phyloP scores from a whole-genome alignment of 2,329 filamentous ascomycete genomes.

The Aspergillus ochraceoroseus region DNA sequence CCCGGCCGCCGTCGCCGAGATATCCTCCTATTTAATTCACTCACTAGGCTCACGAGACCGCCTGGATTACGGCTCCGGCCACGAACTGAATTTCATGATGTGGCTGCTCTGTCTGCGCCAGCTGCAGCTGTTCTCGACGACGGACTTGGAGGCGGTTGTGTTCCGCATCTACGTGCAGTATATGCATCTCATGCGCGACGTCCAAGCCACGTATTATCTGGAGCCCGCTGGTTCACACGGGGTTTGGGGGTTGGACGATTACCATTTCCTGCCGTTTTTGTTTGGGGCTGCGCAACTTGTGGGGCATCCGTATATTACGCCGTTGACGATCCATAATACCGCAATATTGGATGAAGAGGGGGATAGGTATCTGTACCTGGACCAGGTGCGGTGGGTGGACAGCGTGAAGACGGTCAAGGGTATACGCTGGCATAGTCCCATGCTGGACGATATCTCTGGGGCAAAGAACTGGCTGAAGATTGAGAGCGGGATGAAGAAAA shows the following conservation, averaged over 20 bases:
- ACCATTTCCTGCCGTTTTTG: conserved; percentile 93
- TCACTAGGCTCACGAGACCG: conserved; percentile 80
- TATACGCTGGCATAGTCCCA: conserved; percentile 91
- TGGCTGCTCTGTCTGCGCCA: conserved; percentile 95
- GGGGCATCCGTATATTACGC: conserved; percentile 75
- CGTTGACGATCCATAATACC: conserved; percentile 77
- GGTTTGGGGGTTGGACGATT: conserved; percentile 96
- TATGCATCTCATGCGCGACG: conserved; percentile 74
- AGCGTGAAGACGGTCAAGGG: conserved; percentile 94
- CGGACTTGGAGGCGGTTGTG: conserved; percentile 69
- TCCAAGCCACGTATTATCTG: conserved; percentile 91
- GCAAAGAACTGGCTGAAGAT: conserved; percentile 89
- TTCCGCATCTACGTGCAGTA: conserved; percentile 78
- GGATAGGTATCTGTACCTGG: conserved; percentile 80
- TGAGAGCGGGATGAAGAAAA: conserved; percentile 88
- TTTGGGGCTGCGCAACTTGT: conserved; percentile 89
- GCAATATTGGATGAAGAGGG: conserved; percentile 82
- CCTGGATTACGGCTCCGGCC: conserved; percentile 95
- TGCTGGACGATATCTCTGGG: conserved; percentile 95
- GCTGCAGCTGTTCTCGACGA: conserved; percentile 57
- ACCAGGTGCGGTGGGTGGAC: conserved; percentile 91
- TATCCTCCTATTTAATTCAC: conserved; percentile 73
- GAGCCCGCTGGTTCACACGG: conserved; percentile 96
- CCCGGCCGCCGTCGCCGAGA: conserved; percentile 59
- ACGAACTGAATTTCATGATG: conserved; percentile 94